Evolutionary conservation across 495 filamentous ascomycete genomes (phyloP).

Genomic region (Talaromyces borbonicus): DNA sequence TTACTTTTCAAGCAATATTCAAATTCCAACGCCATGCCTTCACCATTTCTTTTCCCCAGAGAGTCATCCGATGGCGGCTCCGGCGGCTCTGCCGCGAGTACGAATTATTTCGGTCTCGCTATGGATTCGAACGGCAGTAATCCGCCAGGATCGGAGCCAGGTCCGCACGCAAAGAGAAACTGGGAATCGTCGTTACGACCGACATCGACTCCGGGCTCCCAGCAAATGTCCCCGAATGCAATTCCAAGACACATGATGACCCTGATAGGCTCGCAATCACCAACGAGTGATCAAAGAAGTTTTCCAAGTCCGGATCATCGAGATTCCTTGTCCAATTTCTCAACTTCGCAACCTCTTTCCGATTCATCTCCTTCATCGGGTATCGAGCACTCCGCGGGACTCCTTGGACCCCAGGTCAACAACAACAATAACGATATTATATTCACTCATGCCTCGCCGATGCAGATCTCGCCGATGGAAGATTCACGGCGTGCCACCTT

Average conservation of each 20-base stretch:
- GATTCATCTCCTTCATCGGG: no score
- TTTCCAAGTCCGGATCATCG: no score
- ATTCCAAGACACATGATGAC: conserved; percentile 11
- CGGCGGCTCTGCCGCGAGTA: conserved; percentile 42
- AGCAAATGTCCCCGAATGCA: conserved; percentile 61
- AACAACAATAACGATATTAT: neutral
- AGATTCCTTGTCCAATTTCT: no score
- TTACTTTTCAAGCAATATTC: no score
- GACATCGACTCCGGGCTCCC: conserved; percentile 54
- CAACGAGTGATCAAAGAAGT: no score
- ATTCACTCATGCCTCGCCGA: neutral
- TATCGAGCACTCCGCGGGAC: no score
- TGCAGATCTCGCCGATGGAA: conserved; percentile 1
- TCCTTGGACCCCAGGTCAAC: no score
- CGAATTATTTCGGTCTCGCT: conserved; percentile 74
- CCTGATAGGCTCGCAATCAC: neutral
- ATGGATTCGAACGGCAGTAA: conserved; percentile 52
- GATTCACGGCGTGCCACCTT: neutral
- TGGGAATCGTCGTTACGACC: conserved; percentile 62
- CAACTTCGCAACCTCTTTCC: no score
- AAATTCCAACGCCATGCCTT: conserved; percentile 32
- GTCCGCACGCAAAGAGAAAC: conserved; percentile 49
- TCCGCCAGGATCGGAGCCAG: conserved; percentile 46
- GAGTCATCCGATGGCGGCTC: conserved; percentile 19
- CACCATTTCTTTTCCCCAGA: conserved; percentile 5